Evolutionary conservation across 2,329 filamentous ascomycete genomes (phyloP), one percentile per base, ranked within the genome.

Genomic region (Ceratocystis destructans): DNA sequence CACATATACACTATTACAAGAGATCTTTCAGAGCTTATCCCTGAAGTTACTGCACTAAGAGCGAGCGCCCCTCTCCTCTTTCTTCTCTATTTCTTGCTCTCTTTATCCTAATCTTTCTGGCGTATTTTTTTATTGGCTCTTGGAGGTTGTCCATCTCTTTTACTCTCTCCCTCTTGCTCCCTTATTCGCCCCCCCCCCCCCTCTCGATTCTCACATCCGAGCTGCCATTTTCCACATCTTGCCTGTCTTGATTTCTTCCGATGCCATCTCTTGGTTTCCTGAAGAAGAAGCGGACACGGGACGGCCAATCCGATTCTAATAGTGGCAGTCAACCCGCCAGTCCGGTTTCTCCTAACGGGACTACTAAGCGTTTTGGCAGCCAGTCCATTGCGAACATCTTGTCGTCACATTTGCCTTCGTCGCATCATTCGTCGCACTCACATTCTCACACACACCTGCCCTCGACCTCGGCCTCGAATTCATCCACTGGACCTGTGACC

Each of bases 271-370:
- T 96, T 81, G 90, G 90, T 77, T 91, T 96, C 75, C 85, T 97
- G 76, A 96, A 96, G 84, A 97, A 96, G 85, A 96, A 96, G 84
- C 87, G 91, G 84, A 96, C 91, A 79, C 95, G 91, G 85, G 91
- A 96, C 80, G 88, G 86, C 74, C 84, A 86, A 75, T 81, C 84
- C 75, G 86, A 89, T 75, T 82, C 82, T 72, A 84, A 86, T 73
- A 81, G 85, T 73, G 81, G 81, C 71, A 87, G 82, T 74, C 82
- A 87, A 75, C 81, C 84, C 71, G 82, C 81, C 70, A 86, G 84
- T 73, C 82, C 84, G 68, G 78, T 85, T 72, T 86, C 85, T 68
- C 81, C 83, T 68, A 80, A 81, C 69, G 79, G 59, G 17, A 41
- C 66, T 28, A 15, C 57, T 8, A 64, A 46, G 45, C 55, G 55